Conservation (phyloP, 148 eudicot species). For the Camellia sinensis region DNA sequence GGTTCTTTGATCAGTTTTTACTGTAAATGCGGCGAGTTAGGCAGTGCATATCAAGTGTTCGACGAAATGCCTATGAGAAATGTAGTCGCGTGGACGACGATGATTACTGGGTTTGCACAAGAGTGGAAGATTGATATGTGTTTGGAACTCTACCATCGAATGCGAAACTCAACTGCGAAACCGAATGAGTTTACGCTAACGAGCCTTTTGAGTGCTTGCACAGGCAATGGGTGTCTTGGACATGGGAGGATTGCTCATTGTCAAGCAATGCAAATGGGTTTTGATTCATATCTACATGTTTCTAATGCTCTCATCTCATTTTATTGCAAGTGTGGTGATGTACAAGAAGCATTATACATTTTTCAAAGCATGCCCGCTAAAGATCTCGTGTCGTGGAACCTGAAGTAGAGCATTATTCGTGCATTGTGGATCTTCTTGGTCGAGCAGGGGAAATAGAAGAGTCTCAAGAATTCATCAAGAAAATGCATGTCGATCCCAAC, state of each 20-base stretch:
- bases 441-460: slow-evolving; percentile 40
- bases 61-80: slow-evolving; percentile 46
- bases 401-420: slow-evolving; percentile 39
- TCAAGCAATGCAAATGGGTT: slow-evolving; percentile 34
- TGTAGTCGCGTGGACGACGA: slow-evolving; percentile 48
- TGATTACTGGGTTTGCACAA: slow-evolving; percentile 37
- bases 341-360: slow-evolving; percentile 29
- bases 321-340: slow-evolving; percentile 50
- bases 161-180: slow-evolving; percentile 32
- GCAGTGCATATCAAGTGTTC: slow-evolving; percentile 30
- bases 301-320: slow-evolving; percentile 48
- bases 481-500: slow-evolving; percentile 42
- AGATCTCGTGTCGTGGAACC: slow-evolving; percentile 49
- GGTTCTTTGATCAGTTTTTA: slow-evolving; percentile 39
- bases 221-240: slow-evolving; percentile 36
- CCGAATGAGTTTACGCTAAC: slow-evolving; percentile 43
- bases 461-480: slow-evolving; percentile 30
- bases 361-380: slow-evolving; percentile 30
- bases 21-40: slow-evolving; percentile 29
- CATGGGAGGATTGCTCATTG: slow-evolving; percentile 39
- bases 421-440: slow-evolving; percentile 51
- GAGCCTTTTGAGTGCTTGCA: slow-evolving; percentile 36
- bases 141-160: slow-evolving; percentile 33
- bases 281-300: slow-evolving; percentile 33
- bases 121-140: slow-evolving; percentile 31